A percentile compares a stretch with the other conserved stretches of the same genome.
Conservation (phyloP, 2,329 filamentous ascomycete genomes). For the Colletotrichum australisinense region DNA sequence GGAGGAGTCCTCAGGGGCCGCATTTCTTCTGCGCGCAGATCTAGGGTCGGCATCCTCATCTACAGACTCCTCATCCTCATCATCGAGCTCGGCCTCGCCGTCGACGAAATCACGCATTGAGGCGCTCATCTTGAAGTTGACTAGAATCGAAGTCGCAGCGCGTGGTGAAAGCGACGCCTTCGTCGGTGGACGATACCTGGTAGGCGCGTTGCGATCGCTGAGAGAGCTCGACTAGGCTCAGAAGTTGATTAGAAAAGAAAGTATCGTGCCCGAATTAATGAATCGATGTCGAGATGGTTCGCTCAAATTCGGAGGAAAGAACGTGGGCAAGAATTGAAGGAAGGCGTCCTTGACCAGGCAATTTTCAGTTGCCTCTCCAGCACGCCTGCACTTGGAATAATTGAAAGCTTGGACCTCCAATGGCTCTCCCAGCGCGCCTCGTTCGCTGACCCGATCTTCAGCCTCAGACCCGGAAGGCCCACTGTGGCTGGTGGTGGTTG, state of each 20-base stretch:
- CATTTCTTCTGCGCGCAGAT: conserved; percentile 51
- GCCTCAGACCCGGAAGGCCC: conserved; percentile 8
- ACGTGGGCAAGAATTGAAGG: conserved; percentile 6
- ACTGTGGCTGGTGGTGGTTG: background rate
- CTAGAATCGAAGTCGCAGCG: background rate
- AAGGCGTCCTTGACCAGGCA: conserved; percentile 23
- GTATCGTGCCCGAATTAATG: background rate
- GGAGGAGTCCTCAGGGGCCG: conserved; percentile 81
- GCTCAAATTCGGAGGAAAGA: background rate
- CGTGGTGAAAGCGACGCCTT: conserved; percentile 7
- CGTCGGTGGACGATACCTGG: background rate
- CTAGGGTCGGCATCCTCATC: conserved; percentile 76
- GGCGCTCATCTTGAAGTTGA: conserved; percentile 62
- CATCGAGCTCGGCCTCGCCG: conserved; percentile 86
- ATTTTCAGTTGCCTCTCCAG: conserved; percentile 29
- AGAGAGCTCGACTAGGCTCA: background rate
- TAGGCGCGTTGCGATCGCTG: conserved; percentile 7
- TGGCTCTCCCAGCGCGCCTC: conserved; percentile 14
- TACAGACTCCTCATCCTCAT: conserved; percentile 85
- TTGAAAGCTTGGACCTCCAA: conserved; percentile 35
- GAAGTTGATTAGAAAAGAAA: background rate
- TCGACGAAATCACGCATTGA: conserved; percentile 83
- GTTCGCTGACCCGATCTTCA: conserved; percentile 21
- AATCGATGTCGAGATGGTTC: background rate
- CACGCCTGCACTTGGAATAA: conserved; percentile 22